Base-by-base conservation (phyloP, 1,284 basidiomycete genomes). In the Apiotrichum sp. region DNA sequence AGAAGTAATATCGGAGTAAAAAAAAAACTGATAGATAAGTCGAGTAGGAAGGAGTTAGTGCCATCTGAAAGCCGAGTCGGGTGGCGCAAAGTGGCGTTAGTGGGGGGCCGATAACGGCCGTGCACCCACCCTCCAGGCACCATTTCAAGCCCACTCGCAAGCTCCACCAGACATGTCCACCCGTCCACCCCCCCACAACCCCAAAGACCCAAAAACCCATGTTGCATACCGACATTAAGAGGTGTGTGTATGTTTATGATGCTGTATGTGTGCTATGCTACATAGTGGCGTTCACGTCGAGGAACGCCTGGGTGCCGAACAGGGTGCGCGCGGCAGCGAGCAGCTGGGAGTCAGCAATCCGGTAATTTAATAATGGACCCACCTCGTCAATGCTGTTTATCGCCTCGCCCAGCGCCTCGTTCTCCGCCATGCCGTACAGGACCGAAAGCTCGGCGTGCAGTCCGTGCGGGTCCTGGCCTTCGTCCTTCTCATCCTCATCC, bases 381-480 rank as follows among this genome's bases (percentile, higher is more conserved):
- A 75, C 72, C 65, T 76, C 73, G 36, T 75, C 75, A 1, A 77
- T 57, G 3, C 67, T 62, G 55, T 69, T 65, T 46, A 73, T 75
- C 10, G 72, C 62, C 55, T 74, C 71, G 0, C 65, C 68, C 33
- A 77, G 51, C 3, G 75, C 75, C 55, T 75, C 75, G 33, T 73
- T 67, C 62, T 77, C 75, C 13, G 75, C 75, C 69, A 75, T 74
- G 10, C 66, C 72, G 61, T 77, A 77, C 40, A 77, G 57, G 6
- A 72, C 67, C 2, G 68, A 69, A 39, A 77, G 63, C 55, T 77
- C 69, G 31, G 61, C 61, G 40, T 61, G 58, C 45, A 63, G 59
- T 8, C 55, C 45, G 10, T 31, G 34, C n/a, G 43, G 47, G 13
- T 35, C 33, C 13, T 38, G 43, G 6, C 38, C 35, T 32, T 63